A percentile compares a stretch with the other conserved stretches of the same genome.
phyloP scores from a whole-genome alignment of 2,329 filamentous ascomycete species.

The Aspergillus sp. region DNA sequence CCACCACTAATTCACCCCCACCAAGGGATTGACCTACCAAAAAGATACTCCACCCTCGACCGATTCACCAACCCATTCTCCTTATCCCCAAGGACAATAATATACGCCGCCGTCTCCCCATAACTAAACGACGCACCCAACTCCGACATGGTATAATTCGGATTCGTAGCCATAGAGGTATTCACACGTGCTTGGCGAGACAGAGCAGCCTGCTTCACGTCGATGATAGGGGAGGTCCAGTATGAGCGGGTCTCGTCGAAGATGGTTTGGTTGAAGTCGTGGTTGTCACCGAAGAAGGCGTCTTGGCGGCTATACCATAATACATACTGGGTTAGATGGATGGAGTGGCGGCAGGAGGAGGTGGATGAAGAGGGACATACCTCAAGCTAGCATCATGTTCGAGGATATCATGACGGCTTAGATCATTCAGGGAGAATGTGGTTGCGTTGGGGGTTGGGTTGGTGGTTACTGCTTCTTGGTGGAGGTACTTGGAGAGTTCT shows the following conservation, averaged over 20 bases:
- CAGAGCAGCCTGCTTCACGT: slow-evolving; percentile 48
- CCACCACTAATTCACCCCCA: no score
- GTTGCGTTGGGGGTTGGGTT: slow-evolving; percentile 25
- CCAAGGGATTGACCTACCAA: slow-evolving; percentile 13
- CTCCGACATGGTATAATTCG: slow-evolving; percentile 51
- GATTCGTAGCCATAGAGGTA: slow-evolving; percentile 51
- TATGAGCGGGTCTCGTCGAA: slow-evolving; percentile 47
- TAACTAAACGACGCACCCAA: slow-evolving; percentile 50
- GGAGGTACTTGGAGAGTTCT: slow-evolving; percentile 6
- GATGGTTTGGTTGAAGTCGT: slow-evolving; percentile 55
- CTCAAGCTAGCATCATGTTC: slow-evolving; percentile 23
- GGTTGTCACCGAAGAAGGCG: slow-evolving; percentile 54
- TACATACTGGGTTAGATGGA: not conserved
- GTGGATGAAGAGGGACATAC: not conserved
- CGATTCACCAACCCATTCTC: slow-evolving; percentile 43
- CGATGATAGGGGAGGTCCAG: slow-evolving; percentile 49
- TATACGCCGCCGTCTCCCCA: slow-evolving; percentile 54
- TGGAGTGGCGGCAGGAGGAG: no score
- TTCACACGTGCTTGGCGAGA: slow-evolving; percentile 50
- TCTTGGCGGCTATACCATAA: slow-evolving; percentile 47
- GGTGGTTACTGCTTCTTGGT: slow-evolving; percentile 16
- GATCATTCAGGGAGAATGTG: slow-evolving; percentile 21
- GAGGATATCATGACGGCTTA: slow-evolving; percentile 13
- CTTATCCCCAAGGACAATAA: slow-evolving; percentile 54
- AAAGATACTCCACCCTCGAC: slow-evolving; percentile 25